These are phyloP conservation scores for Tylopilus sp. DNA, from an alignment of 768 basidiomycete genomes.

Conservation along the genomic window DNA sequence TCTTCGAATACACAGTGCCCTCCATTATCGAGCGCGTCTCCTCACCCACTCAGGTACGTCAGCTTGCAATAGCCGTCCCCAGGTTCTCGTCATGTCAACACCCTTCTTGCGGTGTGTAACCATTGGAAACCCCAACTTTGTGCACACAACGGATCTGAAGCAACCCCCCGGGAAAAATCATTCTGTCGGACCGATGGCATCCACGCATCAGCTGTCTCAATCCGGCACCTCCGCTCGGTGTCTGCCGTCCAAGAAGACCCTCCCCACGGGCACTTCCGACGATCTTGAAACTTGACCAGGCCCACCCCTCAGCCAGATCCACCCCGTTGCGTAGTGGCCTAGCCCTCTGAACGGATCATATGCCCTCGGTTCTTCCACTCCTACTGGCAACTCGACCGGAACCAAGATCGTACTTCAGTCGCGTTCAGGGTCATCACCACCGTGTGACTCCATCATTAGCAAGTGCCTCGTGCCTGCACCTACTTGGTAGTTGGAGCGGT, in stretches of 20 bases:
- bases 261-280: conserved; percentile 24
- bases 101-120: neutral
- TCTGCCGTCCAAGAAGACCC: conserved; percentile 18
- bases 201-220: conserved; percentile 14
- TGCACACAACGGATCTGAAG: neutral
- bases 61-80: neutral
- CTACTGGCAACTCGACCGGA: conserved; percentile 2
- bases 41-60: conserved; percentile 17
- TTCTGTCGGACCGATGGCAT: conserved; percentile 8
- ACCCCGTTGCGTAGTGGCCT: neutral
- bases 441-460: conserved; percentile 26
- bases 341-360: neutral
- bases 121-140: neutral
- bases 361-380: conserved; percentile 1
- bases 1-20: neutral
- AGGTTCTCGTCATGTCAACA: conserved; percentile 2
- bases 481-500: conserved; percentile 6
- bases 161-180: conserved; percentile 5
- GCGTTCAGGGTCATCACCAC: conserved; percentile 23
- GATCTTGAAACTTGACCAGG: neutral
- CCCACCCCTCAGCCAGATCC: conserved; percentile 1
- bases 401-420: neutral
- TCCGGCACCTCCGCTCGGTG: conserved; percentile 27
- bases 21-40: neutral
- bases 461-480: conserved; percentile 31